Evolutionary conservation across 108 stramenopile genomes (phyloP), one percentile per base, ranked within the genome.

Genomic region (Pseudonitzschia delicatissima): DNA sequence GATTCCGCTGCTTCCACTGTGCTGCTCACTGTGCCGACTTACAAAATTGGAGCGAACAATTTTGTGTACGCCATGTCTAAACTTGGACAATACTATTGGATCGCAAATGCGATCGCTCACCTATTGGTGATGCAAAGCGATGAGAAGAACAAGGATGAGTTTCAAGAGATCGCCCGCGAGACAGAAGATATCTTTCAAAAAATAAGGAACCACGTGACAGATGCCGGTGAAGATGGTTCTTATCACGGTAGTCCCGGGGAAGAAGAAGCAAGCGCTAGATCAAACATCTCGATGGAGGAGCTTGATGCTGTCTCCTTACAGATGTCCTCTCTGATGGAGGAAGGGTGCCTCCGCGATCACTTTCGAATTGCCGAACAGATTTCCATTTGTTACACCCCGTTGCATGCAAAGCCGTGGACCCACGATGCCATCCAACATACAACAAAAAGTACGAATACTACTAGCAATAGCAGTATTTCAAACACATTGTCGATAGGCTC

Each of bases 321-420:
- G 3, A 13, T 33, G 31, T 39, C 47, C 7, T 21, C 2, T 2
- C 9, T 18, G 1, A 27, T 57, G 9, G 36, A 57, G 40, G 20
- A 35, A 18, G 33, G 23, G 34, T n/a, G n/a, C n/a, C 62, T 62
- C 36, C n/a, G 27, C 15, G 48, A 52, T 4, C 69, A 71, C 33
- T 45, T 62, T 20, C n/a, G 12, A 6, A 52, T 63, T 40, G 69
- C 69, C 31, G n/a, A 51, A 25, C 49, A 50, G 6, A 71, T 71
- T 62, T 71, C 69, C 50, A 71, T 71, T 40, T 71, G 69, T 25
- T 71, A 71, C 17, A 71, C 69, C 7, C 69, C 69, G 6, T 50
- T 71, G 40, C 69, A 71, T 50, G 62, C 62, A 20, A 35, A 50
- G 49, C 69, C 69, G 7, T 71, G 69, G 69, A 62, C 69, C 2